Base-by-base conservation (phyloP, 495 filamentous ascomycete species). In the Chaetomium tenue region DNA sequence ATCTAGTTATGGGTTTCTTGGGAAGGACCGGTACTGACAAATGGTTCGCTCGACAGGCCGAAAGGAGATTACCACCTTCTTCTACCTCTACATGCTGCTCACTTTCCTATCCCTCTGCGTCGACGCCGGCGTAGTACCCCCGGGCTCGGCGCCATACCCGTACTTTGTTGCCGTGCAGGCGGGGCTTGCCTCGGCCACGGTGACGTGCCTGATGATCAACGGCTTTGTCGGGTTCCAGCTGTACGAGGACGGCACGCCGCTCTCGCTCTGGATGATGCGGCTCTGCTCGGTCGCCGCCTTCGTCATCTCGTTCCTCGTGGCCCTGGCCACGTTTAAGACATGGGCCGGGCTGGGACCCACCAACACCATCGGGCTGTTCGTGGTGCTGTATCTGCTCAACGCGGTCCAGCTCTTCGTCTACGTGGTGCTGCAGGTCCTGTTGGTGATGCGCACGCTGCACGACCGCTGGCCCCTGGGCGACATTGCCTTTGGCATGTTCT, bases 221-320 rank as follows among this genome's bases (percentile, higher is more conserved):
- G 94, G 95, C 33, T 99, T 99, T 73, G 93, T 99, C 47, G 94
- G 94, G 42, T 99, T 98, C 78, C 95, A 98, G 77, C 84, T 99
- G 6, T 99, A 98, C 75, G 94, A 99, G 76, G 94, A 99, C 74
- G 94, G 94, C n/a, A 99, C 94, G 2, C 88, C 88, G 9, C 82
- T 97, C 42, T 97, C 93, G 0, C 87, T 99, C 33, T 99, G 93
- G 94, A 86, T 97, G 62, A 81, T 99, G 57, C 88, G 95, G 37
- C 70, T 90, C 13, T 86, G 82, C 63, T 94, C 91, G 3, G 77
- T 88, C 2, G 85, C 79, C 57, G 94, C 95, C 82, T 98, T 97
- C 77, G 76, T 90, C 62, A 85, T 99, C 72, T 90, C 90, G 42
- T 91, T 91, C 69, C 86, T 92, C 50, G 88, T 98, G 40, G 88